phyloP scores from a whole-genome alignment of 495 filamentous ascomycete species.

The Trichoderma reesei region DNA sequence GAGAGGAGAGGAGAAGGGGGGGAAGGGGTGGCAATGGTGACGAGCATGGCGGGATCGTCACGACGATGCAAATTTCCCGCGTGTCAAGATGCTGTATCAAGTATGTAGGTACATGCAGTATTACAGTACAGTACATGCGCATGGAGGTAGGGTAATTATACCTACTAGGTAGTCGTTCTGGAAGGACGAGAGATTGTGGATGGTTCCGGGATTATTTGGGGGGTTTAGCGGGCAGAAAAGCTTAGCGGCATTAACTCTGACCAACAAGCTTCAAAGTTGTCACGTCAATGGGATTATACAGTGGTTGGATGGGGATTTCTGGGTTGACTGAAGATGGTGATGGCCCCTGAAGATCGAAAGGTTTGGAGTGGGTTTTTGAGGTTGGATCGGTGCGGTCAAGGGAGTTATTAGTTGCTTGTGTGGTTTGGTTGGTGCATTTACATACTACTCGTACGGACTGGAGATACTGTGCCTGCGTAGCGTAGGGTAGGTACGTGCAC shows the following conservation, averaged over 20 bases:
- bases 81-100: neutral
- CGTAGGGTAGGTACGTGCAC: too few species aligned
- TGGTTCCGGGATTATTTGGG: too few species aligned
- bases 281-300: too few species aligned
- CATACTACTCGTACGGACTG: too few species aligned
- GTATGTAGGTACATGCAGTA: too few species aligned
- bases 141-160: too few species aligned
- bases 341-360: constrained; percentile 4
- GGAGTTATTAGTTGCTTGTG: neutral
- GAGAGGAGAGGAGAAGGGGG: neutral
- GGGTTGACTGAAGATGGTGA: neutral
- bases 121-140: too few species aligned
- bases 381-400: neutral
- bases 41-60: neutral
- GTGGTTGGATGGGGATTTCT: neutral
- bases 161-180: too few species aligned
- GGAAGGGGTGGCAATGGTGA: neutral
- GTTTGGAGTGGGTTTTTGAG: neutral
- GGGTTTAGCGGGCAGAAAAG: neutral
- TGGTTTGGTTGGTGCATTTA: neutral
- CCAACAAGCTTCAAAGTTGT: neutral
- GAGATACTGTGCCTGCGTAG: too few species aligned
- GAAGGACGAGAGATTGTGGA: too few species aligned
- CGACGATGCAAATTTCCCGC: constrained; percentile 2
- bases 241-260: neutral